Evolutionary conservation across 768 basidiomycete species (phyloP).

Genomic region (Naganishia antarctica): DNA sequence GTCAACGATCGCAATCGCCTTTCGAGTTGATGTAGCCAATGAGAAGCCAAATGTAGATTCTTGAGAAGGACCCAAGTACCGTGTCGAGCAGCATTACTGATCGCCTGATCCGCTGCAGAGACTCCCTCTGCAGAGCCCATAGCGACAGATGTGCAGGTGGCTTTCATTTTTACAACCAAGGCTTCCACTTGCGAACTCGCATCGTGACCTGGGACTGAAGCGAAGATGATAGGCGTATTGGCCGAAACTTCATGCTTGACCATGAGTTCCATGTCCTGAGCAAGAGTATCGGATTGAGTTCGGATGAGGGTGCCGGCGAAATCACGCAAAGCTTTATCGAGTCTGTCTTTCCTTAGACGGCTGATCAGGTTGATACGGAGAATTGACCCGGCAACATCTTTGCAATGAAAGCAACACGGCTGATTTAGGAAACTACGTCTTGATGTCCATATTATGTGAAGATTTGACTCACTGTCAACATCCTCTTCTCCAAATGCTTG

Average conservation of each 20-base stretch:
- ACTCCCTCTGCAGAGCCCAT: constrained; percentile 99
- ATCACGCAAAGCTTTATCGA: neutral
- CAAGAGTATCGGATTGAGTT: neutral
- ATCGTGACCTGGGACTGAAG: constrained; percentile 93
- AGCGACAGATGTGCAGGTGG: constrained; percentile 80
- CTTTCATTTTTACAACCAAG: constrained; percentile 56
- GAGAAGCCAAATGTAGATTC: constrained; percentile 92
- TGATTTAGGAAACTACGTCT: neutral
- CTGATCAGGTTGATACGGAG: constrained; percentile 3
- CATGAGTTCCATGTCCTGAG: neutral
- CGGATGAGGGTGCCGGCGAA: neutral
- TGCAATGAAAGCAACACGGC: neutral
- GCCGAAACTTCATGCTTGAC: neutral
- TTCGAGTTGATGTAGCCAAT: constrained; percentile 92
- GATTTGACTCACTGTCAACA: neutral
- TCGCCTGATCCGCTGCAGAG: constrained; percentile 89
- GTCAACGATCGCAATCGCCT: constrained; percentile 90
- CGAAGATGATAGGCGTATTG: constrained; percentile 77
- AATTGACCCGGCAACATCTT: neutral
- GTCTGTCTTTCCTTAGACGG: neutral
- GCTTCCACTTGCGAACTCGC: constrained; percentile 73
- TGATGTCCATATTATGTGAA: neutral
- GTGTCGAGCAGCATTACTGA: constrained; percentile 81
- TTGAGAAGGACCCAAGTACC: constrained; percentile 96
- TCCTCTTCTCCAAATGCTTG: neutral